Evolutionary conservation across 2,329 filamentous ascomycete species (phyloP), one percentile per base, ranked within the genome.

Genomic region (Diaporthe humulicola): DNA sequence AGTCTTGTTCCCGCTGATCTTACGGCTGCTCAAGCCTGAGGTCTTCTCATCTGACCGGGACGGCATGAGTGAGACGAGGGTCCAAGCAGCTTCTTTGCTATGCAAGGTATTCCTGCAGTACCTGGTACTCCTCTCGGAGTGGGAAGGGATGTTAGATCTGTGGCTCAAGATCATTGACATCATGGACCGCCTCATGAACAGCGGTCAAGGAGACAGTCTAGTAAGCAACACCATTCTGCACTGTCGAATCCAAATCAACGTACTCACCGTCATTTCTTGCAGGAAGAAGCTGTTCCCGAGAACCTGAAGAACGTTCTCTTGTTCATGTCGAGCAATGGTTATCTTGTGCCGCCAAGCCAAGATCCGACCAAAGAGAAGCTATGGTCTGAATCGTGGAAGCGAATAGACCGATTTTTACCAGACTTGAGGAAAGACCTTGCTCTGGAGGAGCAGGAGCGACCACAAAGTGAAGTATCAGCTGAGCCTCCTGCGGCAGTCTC

Each of bases 31-130:
- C 22, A 98, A 98, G 83, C 97, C 97, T 0, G 97, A 99, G 83
- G 93, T 98, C 14, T 98, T 97, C 82, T 95, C 96, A 71, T 93
- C 93, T 2, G 97, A 99, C 82, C 93, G 95, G 1, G 88, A 94
- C 48, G 97, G 97, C 50, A 99, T 99, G 97, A 94, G 94, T 78
- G 96, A 98, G 84, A 98, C 97, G 70, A 90, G 97, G 57, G 94
- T 98, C 0, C 95, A 98, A 80, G 95, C 95, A 1, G 95, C 96
- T 0, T 98, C 95, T 14, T 87, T 99, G 67, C 89, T 99, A 19
- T 98, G 95, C 87, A 98, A 97, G 83, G 96, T 98, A 3, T 99
- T 98, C 85, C 84, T 99, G 75, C 96, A 98, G 82, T 98, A 98
- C 82, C 88, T 98, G 4, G 94, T 96, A 2, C 87, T 96, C 50